phyloP scores from a whole-genome alignment of 2,329 filamentous ascomycete genomes.

The Cryphonectria naterciae region DNA sequence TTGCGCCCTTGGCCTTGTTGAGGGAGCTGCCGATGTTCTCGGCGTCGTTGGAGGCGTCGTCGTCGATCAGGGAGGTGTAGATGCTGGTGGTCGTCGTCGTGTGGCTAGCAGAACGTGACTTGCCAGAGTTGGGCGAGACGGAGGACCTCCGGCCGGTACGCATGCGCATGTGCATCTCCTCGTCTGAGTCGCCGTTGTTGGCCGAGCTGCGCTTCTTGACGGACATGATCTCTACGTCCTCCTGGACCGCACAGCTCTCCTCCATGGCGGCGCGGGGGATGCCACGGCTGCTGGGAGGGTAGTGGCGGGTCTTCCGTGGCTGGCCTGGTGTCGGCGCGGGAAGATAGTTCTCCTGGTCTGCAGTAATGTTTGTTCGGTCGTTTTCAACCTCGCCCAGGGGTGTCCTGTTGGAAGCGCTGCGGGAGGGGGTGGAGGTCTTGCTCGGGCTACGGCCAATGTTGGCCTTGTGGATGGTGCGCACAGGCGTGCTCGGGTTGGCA shows the following conservation, averaged over 20 bases:
- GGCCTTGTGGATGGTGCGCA: constrained; percentile 64
- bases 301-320: constrained; percentile 83
- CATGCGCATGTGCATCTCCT: constrained; percentile 80
- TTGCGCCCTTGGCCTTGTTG: constrained; percentile 54
- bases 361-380: constrained; percentile 66
- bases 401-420: constrained; percentile 73
- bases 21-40: constrained; percentile 66
- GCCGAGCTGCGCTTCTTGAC: constrained; percentile 61
- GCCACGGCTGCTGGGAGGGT: constrained; percentile 68
- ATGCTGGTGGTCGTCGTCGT: constrained; percentile 74
- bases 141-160: constrained; percentile 68
- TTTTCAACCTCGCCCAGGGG: constrained; percentile 94
- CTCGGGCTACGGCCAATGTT: constrained; percentile 62
- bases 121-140: constrained; percentile 65
- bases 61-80: constrained; percentile 62
- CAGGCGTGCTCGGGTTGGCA: constrained; percentile 60
- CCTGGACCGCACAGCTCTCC: constrained; percentile 55
- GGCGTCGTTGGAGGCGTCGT: constrained; percentile 70
- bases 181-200: constrained; percentile 71
- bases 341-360: constrained; percentile 85
- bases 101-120: constrained; percentile 74
- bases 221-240: constrained; percentile 64
- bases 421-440: constrained; percentile 82
- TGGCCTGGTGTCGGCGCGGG: constrained; percentile 95
- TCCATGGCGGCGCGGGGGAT: constrained; percentile 50